A percentile compares a stretch with the other conserved stretches of the same genome.
These are phyloP conservation scores for Maudiozyma humilis DNA, from an alignment of 1,139 yeast species.

Conservation along the genomic window DNA sequence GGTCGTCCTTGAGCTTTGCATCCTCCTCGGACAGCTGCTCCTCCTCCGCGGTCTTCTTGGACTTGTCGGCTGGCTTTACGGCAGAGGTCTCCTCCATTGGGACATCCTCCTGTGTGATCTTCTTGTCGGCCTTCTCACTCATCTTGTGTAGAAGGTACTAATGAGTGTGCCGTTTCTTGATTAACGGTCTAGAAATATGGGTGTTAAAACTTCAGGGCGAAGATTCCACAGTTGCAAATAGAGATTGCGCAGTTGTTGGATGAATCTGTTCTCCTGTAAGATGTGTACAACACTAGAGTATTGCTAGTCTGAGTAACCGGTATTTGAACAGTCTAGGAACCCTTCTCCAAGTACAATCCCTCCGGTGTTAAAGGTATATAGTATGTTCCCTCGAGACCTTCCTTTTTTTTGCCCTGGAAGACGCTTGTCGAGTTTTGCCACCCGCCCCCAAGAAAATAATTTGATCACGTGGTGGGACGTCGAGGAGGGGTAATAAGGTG, in stretches of 20 bases:
- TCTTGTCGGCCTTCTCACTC: slow-evolving; percentile 5
- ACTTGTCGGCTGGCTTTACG: not conserved
- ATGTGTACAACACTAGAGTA: too few relatives aligned
- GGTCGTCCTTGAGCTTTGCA: slow-evolving; percentile 74
- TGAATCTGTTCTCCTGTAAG: too few relatives aligned
- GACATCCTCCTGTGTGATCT: slow-evolving; percentile 1
- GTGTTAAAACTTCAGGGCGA: not conserved
- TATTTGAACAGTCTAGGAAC: not conserved
- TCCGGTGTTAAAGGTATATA: not conserved
- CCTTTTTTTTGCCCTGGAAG: not conserved
- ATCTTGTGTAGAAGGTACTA: not conserved
- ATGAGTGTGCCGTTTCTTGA: not conserved
- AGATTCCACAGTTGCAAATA: too few relatives aligned
- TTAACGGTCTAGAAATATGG: not conserved
- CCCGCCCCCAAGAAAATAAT: too few relatives aligned
- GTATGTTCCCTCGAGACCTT: not conserved
- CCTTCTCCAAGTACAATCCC: not conserved
- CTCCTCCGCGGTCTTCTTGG: slow-evolving; percentile 38
- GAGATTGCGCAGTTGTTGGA: too few relatives aligned
- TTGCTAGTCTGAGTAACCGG: too few relatives aligned
- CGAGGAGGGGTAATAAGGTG: too few relatives aligned
- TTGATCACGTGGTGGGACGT: too few relatives aligned
- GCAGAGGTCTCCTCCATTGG: not conserved
- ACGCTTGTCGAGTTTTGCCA: not conserved
- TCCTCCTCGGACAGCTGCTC: slow-evolving; percentile 95